A percentile compares a stretch with the other conserved stretches of the same genome.
Conservation (phyloP, 108 stramenopile genomes). For the Fragilariopsis cylindrus region DNA sequence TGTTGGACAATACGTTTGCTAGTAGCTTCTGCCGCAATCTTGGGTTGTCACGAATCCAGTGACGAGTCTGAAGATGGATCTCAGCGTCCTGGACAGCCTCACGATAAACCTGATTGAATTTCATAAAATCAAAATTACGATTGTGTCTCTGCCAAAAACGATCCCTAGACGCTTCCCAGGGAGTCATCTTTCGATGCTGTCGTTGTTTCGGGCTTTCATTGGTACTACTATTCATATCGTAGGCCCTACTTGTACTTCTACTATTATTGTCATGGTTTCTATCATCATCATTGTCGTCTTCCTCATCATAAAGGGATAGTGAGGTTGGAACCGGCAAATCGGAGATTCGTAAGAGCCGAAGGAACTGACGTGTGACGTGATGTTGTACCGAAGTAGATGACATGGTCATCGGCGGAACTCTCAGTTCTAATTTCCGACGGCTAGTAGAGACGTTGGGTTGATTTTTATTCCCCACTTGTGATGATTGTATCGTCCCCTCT, state of each 20-base stretch:
- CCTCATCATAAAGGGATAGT: slow-evolving; percentile 1
- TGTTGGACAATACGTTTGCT: slow-evolving; percentile 38
- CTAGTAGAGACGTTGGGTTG: slow-evolving; percentile 28
- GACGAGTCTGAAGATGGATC: slow-evolving; percentile 37
- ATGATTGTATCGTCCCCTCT: slow-evolving; percentile 7
- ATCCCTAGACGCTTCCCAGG: slow-evolving; percentile 44
- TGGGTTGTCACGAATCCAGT: slow-evolving; percentile 37
- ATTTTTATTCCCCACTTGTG: not conserved
- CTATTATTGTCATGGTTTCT: not conserved
- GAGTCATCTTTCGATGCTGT: slow-evolving; percentile 25
- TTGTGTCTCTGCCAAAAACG: slow-evolving; percentile 25
- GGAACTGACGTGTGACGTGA: slow-evolving; percentile 50
- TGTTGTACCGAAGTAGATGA: slow-evolving; percentile 18
- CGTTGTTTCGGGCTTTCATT: not conserved
- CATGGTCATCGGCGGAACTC: slow-evolving; percentile 34
- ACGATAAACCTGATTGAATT: slow-evolving; percentile 38
- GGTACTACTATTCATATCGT: slow-evolving; percentile 8
- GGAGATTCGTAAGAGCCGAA: slow-evolving; percentile 60
- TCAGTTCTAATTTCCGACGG: slow-evolving; percentile 48
- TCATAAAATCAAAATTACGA: slow-evolving; percentile 41
- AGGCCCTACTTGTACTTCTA: slow-evolving; percentile 41
- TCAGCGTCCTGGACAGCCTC: slow-evolving; percentile 46
- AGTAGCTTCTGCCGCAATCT: slow-evolving; percentile 31
- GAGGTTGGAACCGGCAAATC: slow-evolving; percentile 51
- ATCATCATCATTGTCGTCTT: slow-evolving; percentile 27